phyloP scores from a whole-genome alignment of 176 grass and related monocot species.

The Avena sativa region DNA sequence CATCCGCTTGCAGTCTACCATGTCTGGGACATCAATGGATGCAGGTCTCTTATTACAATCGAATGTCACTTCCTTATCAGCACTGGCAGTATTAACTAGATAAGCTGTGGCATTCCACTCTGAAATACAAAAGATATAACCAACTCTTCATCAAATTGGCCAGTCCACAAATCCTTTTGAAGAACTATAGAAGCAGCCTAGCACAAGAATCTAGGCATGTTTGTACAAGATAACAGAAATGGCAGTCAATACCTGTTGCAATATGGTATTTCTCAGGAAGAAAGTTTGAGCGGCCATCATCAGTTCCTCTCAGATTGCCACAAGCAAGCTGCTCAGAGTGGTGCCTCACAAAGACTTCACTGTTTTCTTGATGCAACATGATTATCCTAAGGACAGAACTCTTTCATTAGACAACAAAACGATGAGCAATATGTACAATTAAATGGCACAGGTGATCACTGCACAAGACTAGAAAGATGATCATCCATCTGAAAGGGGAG shows the following conservation, averaged over 20 bases:
- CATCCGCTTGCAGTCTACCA: constrained; percentile 43
- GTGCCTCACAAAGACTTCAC: constrained; percentile 50
- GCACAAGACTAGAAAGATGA: not conserved
- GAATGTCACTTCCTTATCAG: not conserved
- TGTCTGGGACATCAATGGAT: constrained; percentile 9
- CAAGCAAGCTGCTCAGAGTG: constrained; percentile 54
- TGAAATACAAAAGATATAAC: constrained; percentile 33
- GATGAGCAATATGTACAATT: not conserved
- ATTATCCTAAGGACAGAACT: constrained; percentile 21
- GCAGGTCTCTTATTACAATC: constrained; percentile 46
- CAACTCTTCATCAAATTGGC: constrained; percentile 23
- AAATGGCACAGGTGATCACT: constrained; percentile 4
- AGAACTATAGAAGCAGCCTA: constrained; percentile 34
- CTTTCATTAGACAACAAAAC: constrained; percentile 1
- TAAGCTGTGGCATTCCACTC: not conserved
- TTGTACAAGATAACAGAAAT: constrained; percentile 5
- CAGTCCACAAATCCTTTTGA: constrained; percentile 26
- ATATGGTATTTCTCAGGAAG: constrained; percentile 53
- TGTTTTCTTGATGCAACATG: constrained; percentile 60
- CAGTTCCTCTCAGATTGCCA: constrained; percentile 45
- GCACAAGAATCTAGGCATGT: constrained; percentile 20
- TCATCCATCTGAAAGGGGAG: not conserved
- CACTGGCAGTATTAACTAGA: constrained; percentile 22
- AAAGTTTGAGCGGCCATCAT: constrained; percentile 43
- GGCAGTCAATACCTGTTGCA: constrained; percentile 45